These are phyloP conservation scores for Boletellus sp. DNA, from an alignment of 768 basidiomycete species.

Conservation along the genomic window DNA sequence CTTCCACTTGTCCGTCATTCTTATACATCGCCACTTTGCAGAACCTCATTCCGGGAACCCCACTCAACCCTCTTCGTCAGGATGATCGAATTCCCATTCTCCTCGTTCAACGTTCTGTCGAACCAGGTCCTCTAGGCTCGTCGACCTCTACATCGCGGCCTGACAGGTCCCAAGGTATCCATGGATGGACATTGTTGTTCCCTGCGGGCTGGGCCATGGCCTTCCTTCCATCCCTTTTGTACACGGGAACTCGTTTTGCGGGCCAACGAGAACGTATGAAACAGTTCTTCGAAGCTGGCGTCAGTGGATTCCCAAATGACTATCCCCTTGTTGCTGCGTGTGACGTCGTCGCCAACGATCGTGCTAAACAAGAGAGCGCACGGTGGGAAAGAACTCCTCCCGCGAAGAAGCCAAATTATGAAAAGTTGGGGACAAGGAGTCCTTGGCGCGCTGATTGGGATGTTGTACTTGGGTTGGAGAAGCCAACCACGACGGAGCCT, in stretches of 20 bases:
- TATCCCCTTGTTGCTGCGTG: slow-evolving; percentile 61
- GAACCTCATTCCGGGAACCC: slow-evolving; percentile 76
- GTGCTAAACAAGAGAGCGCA: slow-evolving; percentile 50
- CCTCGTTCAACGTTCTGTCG: slow-evolving; percentile 75
- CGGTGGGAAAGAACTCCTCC: slow-evolving; percentile 81
- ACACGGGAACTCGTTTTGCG: slow-evolving; percentile 79
- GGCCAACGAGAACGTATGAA: slow-evolving; percentile 81
- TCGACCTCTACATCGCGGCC: slow-evolving; percentile 15
- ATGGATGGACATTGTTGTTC: slow-evolving; percentile 86
- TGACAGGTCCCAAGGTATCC: slow-evolving; percentile 43
- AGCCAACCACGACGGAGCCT: slow-evolving; percentile 6
- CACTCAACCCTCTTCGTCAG: slow-evolving; percentile 58
- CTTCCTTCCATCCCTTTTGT: slow-evolving; percentile 76
- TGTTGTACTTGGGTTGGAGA: slow-evolving; percentile 53
- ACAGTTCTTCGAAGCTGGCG: slow-evolving; percentile 80
- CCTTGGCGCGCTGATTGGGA: slow-evolving; percentile 82
- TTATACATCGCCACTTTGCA: slow-evolving; percentile 27
- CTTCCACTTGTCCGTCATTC: neutral
- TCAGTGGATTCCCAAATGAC: slow-evolving; percentile 76
- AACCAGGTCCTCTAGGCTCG: slow-evolving; percentile 26
- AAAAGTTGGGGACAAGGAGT: slow-evolving; percentile 57
- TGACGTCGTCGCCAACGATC: slow-evolving; percentile 42
- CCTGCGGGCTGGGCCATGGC: slow-evolving; percentile 91
- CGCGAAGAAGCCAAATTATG: slow-evolving; percentile 78
- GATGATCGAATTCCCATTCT: slow-evolving; percentile 85